Base-by-base conservation (phyloP, 768 basidiomycete species). In the Cyathus striatus region DNA sequence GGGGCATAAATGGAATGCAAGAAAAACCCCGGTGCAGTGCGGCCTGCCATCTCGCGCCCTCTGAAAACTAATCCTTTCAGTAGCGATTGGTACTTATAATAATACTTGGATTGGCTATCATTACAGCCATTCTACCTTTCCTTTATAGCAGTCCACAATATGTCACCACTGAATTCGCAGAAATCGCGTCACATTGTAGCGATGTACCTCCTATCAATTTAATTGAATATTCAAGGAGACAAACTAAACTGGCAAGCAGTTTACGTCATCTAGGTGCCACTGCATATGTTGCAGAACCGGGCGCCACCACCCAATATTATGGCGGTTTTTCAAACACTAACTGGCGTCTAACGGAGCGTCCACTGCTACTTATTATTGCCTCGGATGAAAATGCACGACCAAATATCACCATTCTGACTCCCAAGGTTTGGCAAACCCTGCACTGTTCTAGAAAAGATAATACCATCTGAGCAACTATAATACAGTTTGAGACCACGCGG, bases 231-330 rank as follows among this genome's bases (percentile, higher is more conserved):
- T 55, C 67, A 18, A 57, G 56, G 23, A 73, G 83, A n/a, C 86
- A 86, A 51, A 65, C 53, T 4, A 48, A 58, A 6, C 69, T 88
- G 22, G 81, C 81, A 1, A 62, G 64, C 12, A 63, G 57, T 0
- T 69, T 88, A 14, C 57, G 65, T 42, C 46, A 59, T 4, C 65
- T 79, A 21, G 73, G 77, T 23, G 82, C 75, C 0, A 70, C 77
- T 5, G 83, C 84, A 13, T 92, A 87, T 57, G 75, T 93, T 24
- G 78, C 84, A 5, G 90, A 93, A 57, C 88, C 91, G 20, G 80
- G 86, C 0, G 76, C 86, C 12, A 85, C 70, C 44, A 78, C 82
- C 1, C 62, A 69, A 2, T 93, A 79, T 68, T 91, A 75, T 58
- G 79, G 70, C n/a, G 90, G 89, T 50, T 70, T 90, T 45, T 83